A percentile compares a stretch with the other conserved stretches of the same genome.
Evolutionary conservation across 768 basidiomycete species (phyloP).

Genomic region (Amanita phalloides): DNA sequence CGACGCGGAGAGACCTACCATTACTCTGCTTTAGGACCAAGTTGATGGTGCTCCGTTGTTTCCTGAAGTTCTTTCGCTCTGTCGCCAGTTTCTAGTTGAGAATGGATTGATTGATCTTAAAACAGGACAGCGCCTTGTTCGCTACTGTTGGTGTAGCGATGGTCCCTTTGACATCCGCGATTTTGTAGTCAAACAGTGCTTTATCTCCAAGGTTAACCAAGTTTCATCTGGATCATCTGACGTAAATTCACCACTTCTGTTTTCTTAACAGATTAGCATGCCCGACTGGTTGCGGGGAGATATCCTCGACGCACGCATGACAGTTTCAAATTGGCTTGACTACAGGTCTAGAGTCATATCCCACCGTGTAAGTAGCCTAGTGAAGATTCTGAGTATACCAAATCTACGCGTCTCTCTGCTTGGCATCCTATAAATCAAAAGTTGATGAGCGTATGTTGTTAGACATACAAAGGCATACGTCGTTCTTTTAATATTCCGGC

Average conservation of each 20-base stretch:
- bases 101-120: constrained; percentile 58
- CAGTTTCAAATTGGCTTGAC: constrained; percentile 40
- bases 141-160: constrained; percentile 77
- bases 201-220: constrained; percentile 62
- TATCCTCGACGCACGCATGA: constrained; percentile 61
- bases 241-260: neutral
- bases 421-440: neutral
- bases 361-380: constrained; percentile 4
- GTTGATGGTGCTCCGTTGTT: constrained; percentile 76
- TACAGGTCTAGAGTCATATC: constrained; percentile 13
- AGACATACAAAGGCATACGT: constrained; percentile 6
- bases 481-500: constrained; percentile 54
- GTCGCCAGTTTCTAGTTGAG: constrained; percentile 58
- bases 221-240: constrained; percentile 1
- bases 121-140: constrained; percentile 44
- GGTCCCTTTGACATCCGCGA: constrained; percentile 78
- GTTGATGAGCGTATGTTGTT: neutral
- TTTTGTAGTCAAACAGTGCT: constrained; percentile 84
- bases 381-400: neutral
- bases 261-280: constrained; percentile 38
- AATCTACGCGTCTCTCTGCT: neutral
- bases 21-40: constrained; percentile 41
- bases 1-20: neutral
- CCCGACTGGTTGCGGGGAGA: constrained; percentile 69
- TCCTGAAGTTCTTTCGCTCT: constrained; percentile 48